A percentile compares a stretch with the other conserved stretches of the same genome.
Evolutionary conservation across 192 early-diverging fungal species (phyloP).

Genomic region (Coemansia sp.): DNA sequence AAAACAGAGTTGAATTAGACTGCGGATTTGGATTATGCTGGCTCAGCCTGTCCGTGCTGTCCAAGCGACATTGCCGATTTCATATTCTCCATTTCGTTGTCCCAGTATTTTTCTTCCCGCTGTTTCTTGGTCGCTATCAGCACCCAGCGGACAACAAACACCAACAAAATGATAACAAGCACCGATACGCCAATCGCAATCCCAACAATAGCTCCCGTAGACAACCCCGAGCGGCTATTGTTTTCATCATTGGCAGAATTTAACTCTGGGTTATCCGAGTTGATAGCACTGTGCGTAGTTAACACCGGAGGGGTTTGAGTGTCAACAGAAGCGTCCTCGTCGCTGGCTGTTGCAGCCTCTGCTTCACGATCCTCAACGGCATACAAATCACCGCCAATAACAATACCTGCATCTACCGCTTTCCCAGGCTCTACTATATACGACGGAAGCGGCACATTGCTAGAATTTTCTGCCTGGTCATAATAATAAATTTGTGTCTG

Average conservation of each 20-base stretch:
- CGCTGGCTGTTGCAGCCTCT: neutral
- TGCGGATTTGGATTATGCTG: neutral
- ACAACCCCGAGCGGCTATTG: neutral
- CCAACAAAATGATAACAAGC: neutral
- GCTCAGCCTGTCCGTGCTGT: neutral
- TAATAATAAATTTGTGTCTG: neutral
- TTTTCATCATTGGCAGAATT: neutral
- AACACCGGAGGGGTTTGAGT: neutral
- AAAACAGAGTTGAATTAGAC: neutral
- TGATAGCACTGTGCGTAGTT: neutral
- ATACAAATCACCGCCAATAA: neutral
- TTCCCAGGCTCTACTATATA: neutral
- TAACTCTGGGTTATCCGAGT: neutral
- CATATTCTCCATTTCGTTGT: constrained; percentile 5
- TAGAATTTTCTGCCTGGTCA: neutral
- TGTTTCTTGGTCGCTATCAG: neutral
- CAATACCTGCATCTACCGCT: neutral
- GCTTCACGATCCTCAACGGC: neutral
- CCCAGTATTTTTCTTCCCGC: constrained; percentile 3
- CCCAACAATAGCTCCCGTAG: neutral
- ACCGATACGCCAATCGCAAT: neutral
- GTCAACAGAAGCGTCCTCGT: neutral
- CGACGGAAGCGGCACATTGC: neutral
- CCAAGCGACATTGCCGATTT: constrained; percentile 1
- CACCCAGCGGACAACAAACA: neutral